Percentiles rank a stretch among this genome's conserved stretches.
These are phyloP conservation scores for Heliocybe sulcata DNA, from an alignment of 1,284 basidiomycete species.

Conservation along the genomic window DNA sequence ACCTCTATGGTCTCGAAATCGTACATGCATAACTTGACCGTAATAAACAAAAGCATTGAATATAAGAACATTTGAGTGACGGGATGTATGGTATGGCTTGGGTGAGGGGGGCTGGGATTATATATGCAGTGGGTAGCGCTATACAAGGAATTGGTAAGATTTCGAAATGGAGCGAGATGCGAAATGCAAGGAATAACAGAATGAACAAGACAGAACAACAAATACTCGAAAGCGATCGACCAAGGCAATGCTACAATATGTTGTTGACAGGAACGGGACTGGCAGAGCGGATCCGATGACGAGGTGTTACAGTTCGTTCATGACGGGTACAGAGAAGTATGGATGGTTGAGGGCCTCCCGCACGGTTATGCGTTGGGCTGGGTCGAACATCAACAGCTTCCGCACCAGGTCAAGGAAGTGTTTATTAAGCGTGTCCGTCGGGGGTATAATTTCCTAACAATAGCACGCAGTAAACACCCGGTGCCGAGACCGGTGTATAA, in stretches of 20 bases:
- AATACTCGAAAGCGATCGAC: background rate
- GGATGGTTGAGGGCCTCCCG: constrained; percentile 83
- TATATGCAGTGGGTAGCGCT: background rate
- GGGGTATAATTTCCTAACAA: constrained; percentile 76
- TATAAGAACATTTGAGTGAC: background rate
- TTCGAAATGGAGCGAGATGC: background rate
- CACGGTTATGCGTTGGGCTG: constrained; percentile 79
- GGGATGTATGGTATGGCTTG: background rate
- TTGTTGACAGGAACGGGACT: background rate
- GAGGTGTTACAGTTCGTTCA: constrained; percentile 25
- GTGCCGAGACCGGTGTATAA: background rate
- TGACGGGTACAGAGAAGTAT: constrained; percentile 67
- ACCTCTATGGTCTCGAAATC: background rate
- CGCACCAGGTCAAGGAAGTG: constrained; percentile 86
- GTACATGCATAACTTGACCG: background rate
- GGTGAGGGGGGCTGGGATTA: background rate
- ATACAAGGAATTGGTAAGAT: background rate
- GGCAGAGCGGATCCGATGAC: background rate
- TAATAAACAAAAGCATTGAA: background rate
- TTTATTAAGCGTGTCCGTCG: constrained; percentile 61
- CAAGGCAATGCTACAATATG: background rate
- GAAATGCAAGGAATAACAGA: background rate
- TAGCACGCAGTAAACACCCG: background rate
- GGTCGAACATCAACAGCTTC: constrained; percentile 89
- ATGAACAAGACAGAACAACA: background rate